Percentiles rank a stretch among this genome's conserved stretches.
Conservation (phyloP, 768 basidiomycete species). For the Lepiota venenata region DNA sequence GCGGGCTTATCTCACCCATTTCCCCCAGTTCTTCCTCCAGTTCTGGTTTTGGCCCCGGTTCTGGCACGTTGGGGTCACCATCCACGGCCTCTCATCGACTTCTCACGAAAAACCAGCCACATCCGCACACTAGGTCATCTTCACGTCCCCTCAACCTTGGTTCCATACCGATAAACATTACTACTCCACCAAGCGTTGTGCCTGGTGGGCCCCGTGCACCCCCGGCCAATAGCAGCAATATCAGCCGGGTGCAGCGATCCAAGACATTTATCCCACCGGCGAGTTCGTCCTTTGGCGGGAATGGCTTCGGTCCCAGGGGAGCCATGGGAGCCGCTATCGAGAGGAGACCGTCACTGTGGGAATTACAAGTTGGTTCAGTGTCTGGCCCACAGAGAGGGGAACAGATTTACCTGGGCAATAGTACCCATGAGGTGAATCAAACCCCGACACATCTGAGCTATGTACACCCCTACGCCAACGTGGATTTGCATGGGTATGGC, state of each 20-base stretch:
- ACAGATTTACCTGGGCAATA: no score
- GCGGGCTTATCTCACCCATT: slow-evolving; percentile 14
- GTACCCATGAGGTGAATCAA: background rate
- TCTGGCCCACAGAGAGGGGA: background rate
- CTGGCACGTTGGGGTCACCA: slow-evolving; percentile 5
- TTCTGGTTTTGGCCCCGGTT: background rate
- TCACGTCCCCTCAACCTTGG: background rate
- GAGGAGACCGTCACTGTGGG: slow-evolving; percentile 37
- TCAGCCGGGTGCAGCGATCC: slow-evolving; percentile 57
- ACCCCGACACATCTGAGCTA: background rate
- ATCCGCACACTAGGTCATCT: background rate
- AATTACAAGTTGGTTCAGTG: slow-evolving; percentile 15
- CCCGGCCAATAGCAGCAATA: slow-evolving; percentile 49
- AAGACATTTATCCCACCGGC: slow-evolving; percentile 55
- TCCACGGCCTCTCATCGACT: slow-evolving; percentile 5
- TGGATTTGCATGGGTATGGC: no score
- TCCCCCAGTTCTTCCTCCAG: slow-evolving; percentile 16
- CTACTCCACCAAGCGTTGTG: background rate
- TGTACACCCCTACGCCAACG: background rate
- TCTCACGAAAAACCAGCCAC: slow-evolving; percentile 7
- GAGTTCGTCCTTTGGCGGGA: slow-evolving; percentile 26
- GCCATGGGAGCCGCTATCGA: slow-evolving; percentile 27
- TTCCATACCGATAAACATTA: slow-evolving; percentile 1
- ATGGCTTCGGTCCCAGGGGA: slow-evolving; percentile 14
- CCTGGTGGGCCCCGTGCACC: slow-evolving; percentile 64